Base-by-base conservation (phyloP, 345 rosid species). In the Balakata baccata region DNA sequence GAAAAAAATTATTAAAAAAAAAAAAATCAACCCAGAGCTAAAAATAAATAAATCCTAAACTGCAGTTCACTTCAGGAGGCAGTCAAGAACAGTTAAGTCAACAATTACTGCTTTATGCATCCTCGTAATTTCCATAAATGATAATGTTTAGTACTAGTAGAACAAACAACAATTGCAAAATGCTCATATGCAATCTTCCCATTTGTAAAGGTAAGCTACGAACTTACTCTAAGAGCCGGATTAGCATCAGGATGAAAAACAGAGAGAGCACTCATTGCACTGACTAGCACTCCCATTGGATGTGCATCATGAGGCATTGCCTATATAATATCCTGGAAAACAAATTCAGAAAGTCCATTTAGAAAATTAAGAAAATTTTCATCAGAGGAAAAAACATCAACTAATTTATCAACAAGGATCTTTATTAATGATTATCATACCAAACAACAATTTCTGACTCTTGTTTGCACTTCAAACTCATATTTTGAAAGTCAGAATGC, bases 241-340 rank as follows among this genome's bases (percentile, higher is more conserved):
- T 95, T 95, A 54, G 99, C 98, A 87, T 95, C 99, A 29, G 99
- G 99, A 75, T 95, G 98, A 80, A 92, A 92, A 77, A 92, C 81
- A 64, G 99, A 92, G 75, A 95, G 98, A 17, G 99, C 89, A 79
- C 99, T 91, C 88, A 95, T 91, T 29, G 97, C 97, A 84, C 96
- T 95, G 81, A 89, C 93, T 16, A 95, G 96, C 39, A 91, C 97
- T 72, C 99, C 97, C 99, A 92, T 95, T 38, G 99, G 99, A 68
- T 95, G 99, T 47, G 99, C 97, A 79, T 95, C 99, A 69, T 91
- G 99, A 79, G 99, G 99, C 99, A 95, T 94, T 16, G 92, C 75
- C 67, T 92, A 97, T 66, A 94, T 89, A 41, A 94, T 90, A 83
- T 94, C 97, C 99, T 95, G 76, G 72, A 80, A 81, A 80, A 77